These are phyloP conservation scores for Phytophthora sojae DNA, from an alignment of 352 stramenopile genomes.

Conservation along the genomic window DNA sequence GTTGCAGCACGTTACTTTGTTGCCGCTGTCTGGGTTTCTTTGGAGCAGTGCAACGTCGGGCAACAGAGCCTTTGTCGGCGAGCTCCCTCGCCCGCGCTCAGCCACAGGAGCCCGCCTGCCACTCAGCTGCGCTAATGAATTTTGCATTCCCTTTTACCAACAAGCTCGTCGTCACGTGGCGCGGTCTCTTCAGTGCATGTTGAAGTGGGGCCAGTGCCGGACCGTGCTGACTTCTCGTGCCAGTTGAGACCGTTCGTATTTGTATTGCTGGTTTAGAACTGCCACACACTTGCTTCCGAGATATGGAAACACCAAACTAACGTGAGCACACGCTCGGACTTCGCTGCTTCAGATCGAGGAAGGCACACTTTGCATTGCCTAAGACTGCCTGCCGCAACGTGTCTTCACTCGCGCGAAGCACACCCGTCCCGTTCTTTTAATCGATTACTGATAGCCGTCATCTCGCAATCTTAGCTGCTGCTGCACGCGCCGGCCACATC, in stretches of 20 bases:
- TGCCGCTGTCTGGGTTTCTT: conserved; percentile 12
- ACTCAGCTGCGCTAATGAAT: conserved; percentile 11
- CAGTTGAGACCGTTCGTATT: too few species aligned
- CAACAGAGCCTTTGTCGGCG: background rate
- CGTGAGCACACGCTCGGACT: too few species aligned
- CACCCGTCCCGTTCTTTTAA: background rate
- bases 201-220: conserved; percentile 31
- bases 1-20: background rate
- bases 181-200: conserved; percentile 9
- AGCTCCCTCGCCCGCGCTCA: background rate
- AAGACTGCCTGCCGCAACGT: background rate
- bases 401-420: too few species aligned
- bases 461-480: conserved; percentile 9
- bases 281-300: too few species aligned
- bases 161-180: too few species aligned
- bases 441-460: conserved; percentile 12
- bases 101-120: too few species aligned
- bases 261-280: too few species aligned
- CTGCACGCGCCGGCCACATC: conserved; percentile 19
- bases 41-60: background rate
- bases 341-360: too few species aligned
- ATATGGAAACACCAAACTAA: too few species aligned
- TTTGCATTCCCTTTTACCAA: background rate
- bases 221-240: too few species aligned
- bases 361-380: background rate